Evolutionary conservation across 2,329 filamentous ascomycete genomes (phyloP).

Genomic region (Xylaria arbuscula): DNA sequence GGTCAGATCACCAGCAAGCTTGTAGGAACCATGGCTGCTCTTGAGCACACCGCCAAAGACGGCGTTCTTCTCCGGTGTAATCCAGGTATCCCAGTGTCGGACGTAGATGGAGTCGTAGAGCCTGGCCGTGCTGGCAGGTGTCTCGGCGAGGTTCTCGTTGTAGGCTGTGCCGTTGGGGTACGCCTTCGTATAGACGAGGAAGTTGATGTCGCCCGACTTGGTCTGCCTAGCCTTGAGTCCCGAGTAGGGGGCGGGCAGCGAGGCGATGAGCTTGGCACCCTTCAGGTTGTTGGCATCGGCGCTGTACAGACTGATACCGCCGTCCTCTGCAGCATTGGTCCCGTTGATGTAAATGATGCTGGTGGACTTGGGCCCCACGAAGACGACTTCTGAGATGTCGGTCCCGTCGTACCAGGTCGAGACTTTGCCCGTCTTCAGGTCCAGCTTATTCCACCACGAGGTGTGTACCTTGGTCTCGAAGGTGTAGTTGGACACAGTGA

Average conservation of each 20-base stretch:
- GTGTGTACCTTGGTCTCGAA: slow-evolving; percentile 65
- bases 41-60: slow-evolving; percentile 69
- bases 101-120: slow-evolving; percentile 68
- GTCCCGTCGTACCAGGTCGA: slow-evolving; percentile 63
- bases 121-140: slow-evolving; percentile 61
- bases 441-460: slow-evolving; percentile 63
- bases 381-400: slow-evolving; percentile 68
- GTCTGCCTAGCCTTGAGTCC: slow-evolving; percentile 53
- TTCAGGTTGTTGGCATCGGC: slow-evolving; percentile 49
- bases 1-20: slow-evolving; percentile 48
- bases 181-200: slow-evolving; percentile 62
- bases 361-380: slow-evolving; percentile 62
- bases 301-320: slow-evolving; percentile 54
- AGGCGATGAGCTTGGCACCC: slow-evolving; percentile 50
- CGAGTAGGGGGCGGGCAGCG: slow-evolving; percentile 53
- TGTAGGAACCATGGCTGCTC: slow-evolving; percentile 43
- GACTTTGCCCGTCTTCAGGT: slow-evolving; percentile 65
- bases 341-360: slow-evolving; percentile 62
- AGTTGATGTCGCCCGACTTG: slow-evolving; percentile 51
- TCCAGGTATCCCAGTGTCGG: slow-evolving; percentile 69
- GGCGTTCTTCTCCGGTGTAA: slow-evolving; percentile 65
- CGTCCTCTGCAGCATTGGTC: slow-evolving; percentile 57
- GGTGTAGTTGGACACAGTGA: slow-evolving; percentile 66
- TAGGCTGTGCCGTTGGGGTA: slow-evolving; percentile 68
- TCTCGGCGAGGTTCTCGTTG: slow-evolving; percentile 61